A percentile compares a stretch with the other conserved stretches of the same genome.
Evolutionary conservation across 2,329 filamentous ascomycete species (phyloP).

Genomic region (Pleomassaria siparia): DNA sequence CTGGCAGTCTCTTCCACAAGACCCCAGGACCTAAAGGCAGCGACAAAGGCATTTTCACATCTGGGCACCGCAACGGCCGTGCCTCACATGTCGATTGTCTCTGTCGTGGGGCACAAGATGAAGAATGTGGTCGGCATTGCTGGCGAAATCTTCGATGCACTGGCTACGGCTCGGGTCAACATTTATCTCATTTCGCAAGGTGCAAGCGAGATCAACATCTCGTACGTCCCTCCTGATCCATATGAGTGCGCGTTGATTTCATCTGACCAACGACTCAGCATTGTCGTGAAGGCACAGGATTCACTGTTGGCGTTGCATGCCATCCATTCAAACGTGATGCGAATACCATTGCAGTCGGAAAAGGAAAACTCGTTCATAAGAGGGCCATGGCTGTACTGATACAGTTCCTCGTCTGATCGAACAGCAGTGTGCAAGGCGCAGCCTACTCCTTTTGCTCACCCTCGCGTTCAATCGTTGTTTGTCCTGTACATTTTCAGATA

Average conservation of each 20-base stretch:
- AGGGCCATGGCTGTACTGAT: conserved; percentile 15
- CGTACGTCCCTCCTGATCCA: conserved; percentile 70
- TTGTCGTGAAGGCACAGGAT: conserved; percentile 12
- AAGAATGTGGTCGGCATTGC: conserved; percentile 90
- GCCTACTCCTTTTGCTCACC: no score
- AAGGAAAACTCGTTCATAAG: conserved; percentile 12
- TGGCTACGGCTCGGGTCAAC: conserved; percentile 81
- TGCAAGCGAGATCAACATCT: conserved; percentile 96
- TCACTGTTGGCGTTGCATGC: conserved; percentile 86
- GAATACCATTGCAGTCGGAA: conserved; percentile 15
- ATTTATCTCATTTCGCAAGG: conserved; percentile 99
- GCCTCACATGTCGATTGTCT: conserved; percentile 86
- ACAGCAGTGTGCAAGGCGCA: no score
- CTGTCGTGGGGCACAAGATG: conserved; percentile 88
- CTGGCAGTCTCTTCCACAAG: conserved; percentile 76
- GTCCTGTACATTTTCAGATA: no score
- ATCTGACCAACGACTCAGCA: background rate
- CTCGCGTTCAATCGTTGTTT: no score
- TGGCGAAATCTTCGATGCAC: conserved; percentile 85
- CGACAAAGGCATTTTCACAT: conserved; percentile 67
- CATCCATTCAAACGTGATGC: conserved; percentile 71
- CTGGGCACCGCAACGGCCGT: conserved; percentile 86
- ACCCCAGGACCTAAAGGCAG: conserved; percentile 49
- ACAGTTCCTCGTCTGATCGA: background rate
- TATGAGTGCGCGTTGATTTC: background rate